phyloP scores from a whole-genome alignment of 2,329 filamentous ascomycete species.

The Aureobasidium leucospermi region DNA sequence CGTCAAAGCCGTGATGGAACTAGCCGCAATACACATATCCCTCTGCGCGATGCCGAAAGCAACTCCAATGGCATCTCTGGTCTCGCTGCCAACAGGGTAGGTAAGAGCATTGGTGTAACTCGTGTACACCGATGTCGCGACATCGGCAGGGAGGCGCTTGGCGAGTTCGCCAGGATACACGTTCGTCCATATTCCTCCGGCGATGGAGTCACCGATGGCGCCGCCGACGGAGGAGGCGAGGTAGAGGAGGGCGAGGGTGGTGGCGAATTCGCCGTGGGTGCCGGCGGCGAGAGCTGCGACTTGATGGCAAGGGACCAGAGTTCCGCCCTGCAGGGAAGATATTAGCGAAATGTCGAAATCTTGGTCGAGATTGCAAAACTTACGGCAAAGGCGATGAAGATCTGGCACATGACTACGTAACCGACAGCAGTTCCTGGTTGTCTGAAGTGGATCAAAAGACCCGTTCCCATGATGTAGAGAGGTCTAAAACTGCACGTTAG shows the following conservation, averaged over 20 bases:
- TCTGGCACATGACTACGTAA: constrained; percentile 49
- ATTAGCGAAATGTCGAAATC: neutral
- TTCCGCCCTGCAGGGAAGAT: constrained; percentile 38
- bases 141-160: neutral
- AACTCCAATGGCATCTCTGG: constrained; percentile 37
- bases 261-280: constrained; percentile 27
- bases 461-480: constrained; percentile 26
- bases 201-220: constrained; percentile 22
- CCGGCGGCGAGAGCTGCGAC: constrained; percentile 47
- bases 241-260: constrained; percentile 28
- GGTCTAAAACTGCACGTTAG: constrained; percentile 12
- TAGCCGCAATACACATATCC: constrained; percentile 34
- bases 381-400: constrained; percentile 43
- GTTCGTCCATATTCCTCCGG: constrained; percentile 27
- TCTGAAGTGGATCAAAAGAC: constrained; percentile 31
- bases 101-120: constrained; percentile 25
- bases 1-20: constrained; percentile 23
- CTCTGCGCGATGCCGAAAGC: constrained; percentile 43
- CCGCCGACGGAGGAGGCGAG: constrained; percentile 26
- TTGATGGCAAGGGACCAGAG: constrained; percentile 48
- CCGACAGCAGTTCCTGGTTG: constrained; percentile 35
- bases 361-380: neutral
- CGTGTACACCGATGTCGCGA: neutral
- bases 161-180: neutral
- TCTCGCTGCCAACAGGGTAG: constrained; percentile 36